Evolutionary conservation across 2,329 filamentous ascomycete genomes (phyloP), one percentile per base, ranked within the genome.

Genomic region (Corynespora cassiicola): DNA sequence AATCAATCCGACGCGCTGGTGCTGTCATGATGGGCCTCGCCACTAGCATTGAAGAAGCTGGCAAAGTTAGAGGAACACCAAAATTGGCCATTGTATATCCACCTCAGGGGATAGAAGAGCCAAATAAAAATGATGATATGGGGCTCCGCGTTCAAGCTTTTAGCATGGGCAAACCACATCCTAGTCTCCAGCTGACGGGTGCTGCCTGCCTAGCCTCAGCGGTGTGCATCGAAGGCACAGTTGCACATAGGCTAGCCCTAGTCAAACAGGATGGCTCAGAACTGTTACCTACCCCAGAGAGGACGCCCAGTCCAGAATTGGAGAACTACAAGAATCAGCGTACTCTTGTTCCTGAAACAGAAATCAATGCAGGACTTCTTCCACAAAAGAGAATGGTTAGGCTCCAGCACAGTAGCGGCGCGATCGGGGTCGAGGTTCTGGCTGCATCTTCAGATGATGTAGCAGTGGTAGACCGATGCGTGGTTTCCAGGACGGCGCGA

Each of bases 1-100:
- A 85, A 38, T 65, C 66, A 1, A 81, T 86, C 31, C 73, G 84
- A 2, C 70, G 71, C 18, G 69, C 74, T 31, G 84, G 79, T 1
- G 77, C 80, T 0, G 71, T 75, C 0, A 66, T 68, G 15, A 87
- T 87, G 83, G 82, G 82, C 0, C 66, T 87, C 25, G 73, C 74
- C 4, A 53, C 60, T 4, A 63, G 68, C 1, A 60, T 63, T 1
- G 67, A 66, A 5, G 50, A 51, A 14, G 62, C 61, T 8, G 53
- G 44, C 1, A 70, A 68, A 2, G 75, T 75, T 6, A 73, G 75
- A 0, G 74, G 76, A 0, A 81, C 79, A 5, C 83, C 84, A 2
- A 85, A 86, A 58, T 79, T 86, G 19, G 77, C 75, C 7, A 65
- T 84, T 11, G 70, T 82, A 2, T 75, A 74, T 0, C 39, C 59